Evolutionary conservation across 768 basidiomycete species (phyloP), one percentile per base, ranked within the genome.

Genomic region (Porpolomopsis calyptriformis): DNA sequence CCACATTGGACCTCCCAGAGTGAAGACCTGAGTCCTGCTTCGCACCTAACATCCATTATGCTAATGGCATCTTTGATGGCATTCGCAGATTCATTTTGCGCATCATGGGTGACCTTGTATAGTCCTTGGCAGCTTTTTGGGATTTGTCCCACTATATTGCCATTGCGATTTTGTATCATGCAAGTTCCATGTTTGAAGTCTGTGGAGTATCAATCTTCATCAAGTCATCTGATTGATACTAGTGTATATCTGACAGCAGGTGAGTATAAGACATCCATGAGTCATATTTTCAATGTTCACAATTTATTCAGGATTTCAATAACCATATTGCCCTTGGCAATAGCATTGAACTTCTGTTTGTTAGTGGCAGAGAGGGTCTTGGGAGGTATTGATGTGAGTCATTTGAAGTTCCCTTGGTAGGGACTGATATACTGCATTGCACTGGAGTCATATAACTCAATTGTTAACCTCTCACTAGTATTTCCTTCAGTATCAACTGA

Each of bases 381-480:
- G n/a, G n/a, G n/a, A n/a, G n/a, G n/a, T n/a, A 43, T 14, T 38
- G 25, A 10, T 46, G 51, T 2, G 43, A n/a, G 49, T 50, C 51
- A 25, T 42, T 48, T 48, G 47, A 53, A 19, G 10, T 56, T 42
- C 4, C 49, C 48, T 31, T 60, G 25, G 19, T 27, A 34, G 20
- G 46, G 35, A 14, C 49, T 47, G 19, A 55, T 55, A 31, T 57
- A 50, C 20, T 38, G 22, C 20, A 46, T 49, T 20, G 50, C 49
- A 20, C 50, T 52, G 2, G 52, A 55, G 49, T 57, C 49, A 39
- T 52, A 57, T 12, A 57, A 46, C 20, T n/a, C n/a, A n/a, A n/a
- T n/a, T n/a, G n/a, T n/a, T n/a, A n/a, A n/a, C n/a, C n/a, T n/a
- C n/a, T n/a, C n/a, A n/a, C n/a, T n/a, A n/a, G n/a, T n/a, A n/a